Percentiles rank a stretch among this genome's conserved stretches.
phyloP scores from a whole-genome alignment of 2,329 filamentous ascomycete genomes.

The Rutstroemia sp. region DNA sequence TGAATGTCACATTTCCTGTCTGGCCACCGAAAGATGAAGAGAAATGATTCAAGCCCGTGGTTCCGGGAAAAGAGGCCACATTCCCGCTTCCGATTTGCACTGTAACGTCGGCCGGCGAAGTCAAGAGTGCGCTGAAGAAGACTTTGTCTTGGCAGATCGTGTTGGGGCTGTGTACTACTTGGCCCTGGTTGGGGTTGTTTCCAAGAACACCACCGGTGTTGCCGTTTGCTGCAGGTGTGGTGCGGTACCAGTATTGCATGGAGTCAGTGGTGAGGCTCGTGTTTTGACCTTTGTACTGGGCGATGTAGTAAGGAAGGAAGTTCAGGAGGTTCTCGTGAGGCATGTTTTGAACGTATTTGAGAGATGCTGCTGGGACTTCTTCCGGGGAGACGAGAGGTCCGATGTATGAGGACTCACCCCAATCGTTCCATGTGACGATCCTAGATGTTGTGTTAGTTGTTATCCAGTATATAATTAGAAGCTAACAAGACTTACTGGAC shows the following conservation, averaged over 20 bases:
- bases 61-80: conserved; percentile 13
- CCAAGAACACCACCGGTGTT: conserved; percentile 29
- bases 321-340: conserved; percentile 44
- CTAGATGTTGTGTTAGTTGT: conserved; percentile 13
- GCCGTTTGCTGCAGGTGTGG: conserved; percentile 29
- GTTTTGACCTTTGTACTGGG: conserved; percentile 38
- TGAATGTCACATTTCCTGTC: conserved; percentile 27
- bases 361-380: conserved; percentile 34
- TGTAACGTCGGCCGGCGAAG: conserved; percentile 22
- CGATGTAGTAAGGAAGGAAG: conserved; percentile 43
- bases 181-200: conserved; percentile 21
- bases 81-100: conserved; percentile 27
- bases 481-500: conserved; percentile 31
- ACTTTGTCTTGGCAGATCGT: conserved; percentile 29
- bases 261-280: conserved; percentile 28
- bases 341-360: conserved; percentile 39
- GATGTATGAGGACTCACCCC: conserved; percentile 45
- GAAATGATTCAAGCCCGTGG: conserved; percentile 22
- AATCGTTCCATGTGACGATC: conserved; percentile 46
- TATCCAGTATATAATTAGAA: conserved; percentile 8
- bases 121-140: conserved; percentile 28
- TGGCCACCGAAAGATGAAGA: conserved; percentile 27
- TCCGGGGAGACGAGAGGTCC: conserved; percentile 36
- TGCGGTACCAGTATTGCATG: conserved; percentile 38
- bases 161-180: conserved; percentile 17